phyloP scores from a whole-genome alignment of 441 rosid species.

The Populus trichocarpa region DNA sequence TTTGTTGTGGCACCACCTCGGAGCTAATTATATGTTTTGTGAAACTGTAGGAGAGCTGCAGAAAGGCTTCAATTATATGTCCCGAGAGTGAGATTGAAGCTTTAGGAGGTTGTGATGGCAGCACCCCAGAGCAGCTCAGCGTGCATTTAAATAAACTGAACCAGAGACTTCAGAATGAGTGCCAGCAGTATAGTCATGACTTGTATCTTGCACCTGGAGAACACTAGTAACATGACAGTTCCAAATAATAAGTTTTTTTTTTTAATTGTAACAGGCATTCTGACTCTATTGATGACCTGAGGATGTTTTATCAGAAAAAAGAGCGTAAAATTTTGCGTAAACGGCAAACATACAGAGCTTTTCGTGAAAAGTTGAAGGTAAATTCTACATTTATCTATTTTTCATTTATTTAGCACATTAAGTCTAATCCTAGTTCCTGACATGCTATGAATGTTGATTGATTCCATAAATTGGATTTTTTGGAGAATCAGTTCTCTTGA shows the following conservation, averaged over 20 bases:
- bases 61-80: conserved; percentile 94
- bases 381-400: conserved; percentile 1
- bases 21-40: conserved; percentile 6
- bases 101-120: conserved; percentile 74
- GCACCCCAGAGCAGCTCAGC: conserved; percentile 85
- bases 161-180: conserved; percentile 76
- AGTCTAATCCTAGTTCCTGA: not conserved
- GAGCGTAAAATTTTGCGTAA: conserved; percentile 64
- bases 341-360: conserved; percentile 45
- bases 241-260: conserved; percentile 1
- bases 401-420: conserved; percentile 4
- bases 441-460: not conserved
- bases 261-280: conserved; percentile 54
- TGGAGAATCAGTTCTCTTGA: not conserved
- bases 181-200: conserved; percentile 50
- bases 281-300: conserved; percentile 89
- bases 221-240: conserved; percentile 1
- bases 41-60: conserved; percentile 59
- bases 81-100: conserved; percentile 86
- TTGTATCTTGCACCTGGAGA: conserved; percentile 14
- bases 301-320: conserved; percentile 58
- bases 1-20: not conserved
- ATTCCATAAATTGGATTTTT: too few relatives aligned
- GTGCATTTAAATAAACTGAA: conserved; percentile 62
- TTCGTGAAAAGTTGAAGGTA: conserved; percentile 70